phyloP scores from a whole-genome alignment of 768 basidiomycete species.

The Dentipellis sp. region DNA sequence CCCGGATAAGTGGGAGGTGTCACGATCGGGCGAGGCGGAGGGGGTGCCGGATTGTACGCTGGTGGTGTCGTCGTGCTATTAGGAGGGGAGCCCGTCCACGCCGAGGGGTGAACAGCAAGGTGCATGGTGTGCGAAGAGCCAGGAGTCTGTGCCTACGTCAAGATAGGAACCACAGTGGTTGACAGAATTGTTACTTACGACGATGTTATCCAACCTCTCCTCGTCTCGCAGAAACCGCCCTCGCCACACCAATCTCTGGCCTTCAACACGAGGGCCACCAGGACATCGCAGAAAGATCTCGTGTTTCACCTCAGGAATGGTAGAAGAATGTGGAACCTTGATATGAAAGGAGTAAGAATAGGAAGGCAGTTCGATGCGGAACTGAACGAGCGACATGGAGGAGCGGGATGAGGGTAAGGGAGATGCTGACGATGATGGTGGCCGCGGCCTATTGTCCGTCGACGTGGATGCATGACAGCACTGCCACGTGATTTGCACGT shows the following conservation, averaged over 20 bases:
- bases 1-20: neutral
- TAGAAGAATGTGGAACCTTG: slow-evolving; percentile 35
- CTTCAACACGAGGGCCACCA: slow-evolving; percentile 57
- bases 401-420: neutral
- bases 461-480: slow-evolving; percentile 7
- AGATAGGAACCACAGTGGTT: neutral
- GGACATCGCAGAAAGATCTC: slow-evolving; percentile 51
- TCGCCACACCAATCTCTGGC: slow-evolving; percentile 70
- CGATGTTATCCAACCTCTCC: slow-evolving; percentile 15
- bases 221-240: slow-evolving; percentile 58
- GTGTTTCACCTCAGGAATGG: slow-evolving; percentile 57
- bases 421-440: neutral
- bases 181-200: neutral
- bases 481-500: neutral
- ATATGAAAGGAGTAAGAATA: slow-evolving; percentile 60
- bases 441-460: neutral
- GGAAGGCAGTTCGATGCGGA: slow-evolving; percentile 71
- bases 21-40: too few relatives aligned
- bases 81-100: slow-evolving; percentile 56
- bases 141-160: slow-evolving; percentile 28
- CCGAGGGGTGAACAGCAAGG: slow-evolving; percentile 72
- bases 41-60: too few relatives aligned
- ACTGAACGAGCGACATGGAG: slow-evolving; percentile 15
- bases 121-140: slow-evolving; percentile 58
- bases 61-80: too few relatives aligned